Base-by-base conservation (phyloP, 805 yeast genomes). In the Wickerhamiella parazyma region DNA sequence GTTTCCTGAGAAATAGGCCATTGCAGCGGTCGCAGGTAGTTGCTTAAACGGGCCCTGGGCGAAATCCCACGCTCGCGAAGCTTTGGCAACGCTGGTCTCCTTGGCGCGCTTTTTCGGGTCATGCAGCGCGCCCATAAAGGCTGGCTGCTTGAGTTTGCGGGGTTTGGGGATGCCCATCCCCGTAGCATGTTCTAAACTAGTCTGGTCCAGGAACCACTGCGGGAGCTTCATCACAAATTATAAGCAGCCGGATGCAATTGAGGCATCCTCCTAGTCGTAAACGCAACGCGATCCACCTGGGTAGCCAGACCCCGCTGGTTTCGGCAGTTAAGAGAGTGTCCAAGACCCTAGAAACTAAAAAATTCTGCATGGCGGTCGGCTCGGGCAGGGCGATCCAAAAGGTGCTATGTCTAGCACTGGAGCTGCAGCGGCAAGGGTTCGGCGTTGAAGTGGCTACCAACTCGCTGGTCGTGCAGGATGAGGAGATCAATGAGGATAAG, bases 1-100 rank as follows among this genome's bases (percentile, higher is more conserved):
- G 54, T 80, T 80, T 25, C 97, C 97, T 0, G 95, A 76, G 84
- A 89, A 83, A 60, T 84, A 91, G 48, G 85, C 76, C 94, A 89
- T 84, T 38, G 84, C 65, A 40, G 82, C 60, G 55, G 84, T 91
- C 93, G 85, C 81, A 6, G 96, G 94, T n/a, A 91, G 71, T 7
- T 72, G 63, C 57, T 86, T 89, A 2, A 85, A 82, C 0, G 96
- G 95, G 1, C 76, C 75, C 12, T 73, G 61, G 2, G 95, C 94
- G 31, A 82, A 57, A 46, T 82, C 91, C 94, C 95, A 85, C 0
- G 93, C 87, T 55, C 80, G 81, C 55, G 78, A 51, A 21, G 60
- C 53, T 48, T 59, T 60, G 34, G 58, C 54, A n/a, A 45, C 33
- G 31, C 51, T 54, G 51, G 56, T 33, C 53, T 48, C 14, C 46